Conservation (phyloP, 2,329 filamentous ascomycete genomes). For the Rhytidhysteron rufulum region DNA sequence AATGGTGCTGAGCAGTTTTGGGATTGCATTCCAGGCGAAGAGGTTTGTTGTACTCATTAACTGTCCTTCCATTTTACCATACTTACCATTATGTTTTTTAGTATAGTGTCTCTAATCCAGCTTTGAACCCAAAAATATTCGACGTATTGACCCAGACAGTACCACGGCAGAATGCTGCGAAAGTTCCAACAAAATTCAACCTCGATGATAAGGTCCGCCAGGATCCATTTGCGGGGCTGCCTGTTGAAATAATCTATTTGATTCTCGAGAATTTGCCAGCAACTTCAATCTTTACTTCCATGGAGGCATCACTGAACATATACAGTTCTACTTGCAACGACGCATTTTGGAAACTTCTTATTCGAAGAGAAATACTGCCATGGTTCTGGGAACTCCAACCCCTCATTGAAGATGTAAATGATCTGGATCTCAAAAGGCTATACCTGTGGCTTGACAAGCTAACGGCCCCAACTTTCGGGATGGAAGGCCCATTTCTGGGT, state of each 20-base stretch:
- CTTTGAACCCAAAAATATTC: slow-evolving; percentile 1
- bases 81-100: background rate
- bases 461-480: slow-evolving; percentile 13
- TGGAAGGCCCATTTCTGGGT: slow-evolving; percentile 21
- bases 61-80: too few relatives aligned
- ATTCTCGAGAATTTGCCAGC: slow-evolving; percentile 8
- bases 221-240: slow-evolving; percentile 13
- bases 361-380: slow-evolving; percentile 8
- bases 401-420: slow-evolving; percentile 1
- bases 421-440: slow-evolving; percentile 13
- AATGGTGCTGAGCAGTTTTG: slow-evolving; percentile 9
- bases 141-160: too few relatives aligned
- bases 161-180: too few relatives aligned
- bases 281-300: slow-evolving; percentile 9
- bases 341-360: slow-evolving; percentile 14
- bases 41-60: too few relatives aligned
- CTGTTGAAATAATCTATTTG: slow-evolving; percentile 10
- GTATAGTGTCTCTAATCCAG: slow-evolving; percentile 12
- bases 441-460: slow-evolving; percentile 20
- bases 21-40: slow-evolving; percentile 13
- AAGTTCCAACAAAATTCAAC: background rate
- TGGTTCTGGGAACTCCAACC: slow-evolving; percentile 13
- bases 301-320: slow-evolving; percentile 12
- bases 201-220: slow-evolving; percentile 6
- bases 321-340: slow-evolving; percentile 5